Percentiles rank a stretch among this genome's conserved stretches.
Evolutionary conservation across 176 grass and related monocot species (phyloP).

Genomic region (Paspalum vaginatum): DNA sequence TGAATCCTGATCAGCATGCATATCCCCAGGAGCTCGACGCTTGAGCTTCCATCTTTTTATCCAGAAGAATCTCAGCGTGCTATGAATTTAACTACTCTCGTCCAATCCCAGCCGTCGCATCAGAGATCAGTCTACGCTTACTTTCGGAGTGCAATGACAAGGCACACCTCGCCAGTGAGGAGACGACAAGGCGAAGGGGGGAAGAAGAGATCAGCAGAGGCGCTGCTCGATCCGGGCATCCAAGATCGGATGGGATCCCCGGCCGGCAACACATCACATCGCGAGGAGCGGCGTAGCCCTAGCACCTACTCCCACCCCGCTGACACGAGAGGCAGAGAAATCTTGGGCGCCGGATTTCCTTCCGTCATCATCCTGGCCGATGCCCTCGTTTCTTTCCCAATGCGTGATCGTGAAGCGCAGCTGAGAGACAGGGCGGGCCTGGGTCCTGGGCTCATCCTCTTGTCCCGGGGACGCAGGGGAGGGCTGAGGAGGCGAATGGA

Average conservation of each 20-base stretch:
- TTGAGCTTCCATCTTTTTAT: not conserved
- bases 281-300: no score
- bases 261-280: constrained; percentile 34
- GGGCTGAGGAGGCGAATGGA: no score
- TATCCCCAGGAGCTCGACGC: not conserved
- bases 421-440: not conserved
- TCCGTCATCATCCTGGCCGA: constrained; percentile 26
- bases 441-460: not conserved
- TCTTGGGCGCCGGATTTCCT: constrained; percentile 48
- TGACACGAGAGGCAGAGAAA: not conserved
- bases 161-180: not conserved
- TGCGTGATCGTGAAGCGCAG: not conserved
- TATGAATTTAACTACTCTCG: not conserved
- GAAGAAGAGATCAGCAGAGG: constrained; percentile 9
- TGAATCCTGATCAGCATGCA: not conserved
- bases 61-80: not conserved
- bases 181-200: constrained; percentile 35
- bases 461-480: no score
- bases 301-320: no score
- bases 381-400: not conserved
- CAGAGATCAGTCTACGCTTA: constrained; percentile 1
- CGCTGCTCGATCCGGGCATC: not conserved
- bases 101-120: not conserved
- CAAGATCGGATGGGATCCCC: constrained; percentile 35
- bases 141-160: constrained; percentile 1